phyloP scores from a whole-genome alignment of 148 eudicot genomes.

The Agrostemma githago region DNA sequence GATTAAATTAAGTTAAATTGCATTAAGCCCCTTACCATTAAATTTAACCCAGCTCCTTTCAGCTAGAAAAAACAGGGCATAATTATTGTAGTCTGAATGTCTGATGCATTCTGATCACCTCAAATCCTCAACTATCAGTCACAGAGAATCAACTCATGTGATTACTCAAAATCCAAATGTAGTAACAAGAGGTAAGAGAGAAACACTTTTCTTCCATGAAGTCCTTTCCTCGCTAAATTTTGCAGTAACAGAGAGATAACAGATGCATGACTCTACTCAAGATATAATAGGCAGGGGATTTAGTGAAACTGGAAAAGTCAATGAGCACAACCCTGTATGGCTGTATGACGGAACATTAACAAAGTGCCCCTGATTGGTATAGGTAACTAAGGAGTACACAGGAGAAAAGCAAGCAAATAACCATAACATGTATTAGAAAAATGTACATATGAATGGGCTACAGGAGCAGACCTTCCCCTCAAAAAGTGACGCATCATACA shows the following conservation, averaged over 20 bases:
- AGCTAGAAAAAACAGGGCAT: too few relatives aligned
- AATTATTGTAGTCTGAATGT: too few relatives aligned
- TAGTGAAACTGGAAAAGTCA: not conserved
- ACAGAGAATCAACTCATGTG: not conserved
- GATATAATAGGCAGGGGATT: not conserved
- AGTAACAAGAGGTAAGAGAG: not conserved
- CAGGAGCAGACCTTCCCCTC: constrained; percentile 82
- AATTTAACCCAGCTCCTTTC: too few relatives aligned
- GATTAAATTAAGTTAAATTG: too few relatives aligned
- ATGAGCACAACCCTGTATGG: not conserved
- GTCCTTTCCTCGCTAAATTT: not conserved
- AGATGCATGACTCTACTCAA: not conserved
- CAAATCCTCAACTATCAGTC: not conserved
- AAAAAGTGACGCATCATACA: constrained; percentile 93
- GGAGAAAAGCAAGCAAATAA: constrained; percentile 5
- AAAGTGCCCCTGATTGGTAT: not conserved
- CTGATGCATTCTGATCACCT: not conserved
- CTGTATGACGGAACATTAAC: too few relatives aligned
- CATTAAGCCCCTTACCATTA: too few relatives aligned
- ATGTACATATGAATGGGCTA: not conserved
- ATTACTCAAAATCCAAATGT: not conserved
- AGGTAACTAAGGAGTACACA: not conserved
- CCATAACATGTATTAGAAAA: not conserved
- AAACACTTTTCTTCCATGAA: not conserved
- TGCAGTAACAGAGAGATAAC: not conserved